Evolutionary conservation across 2,329 filamentous ascomycete species (phyloP), one percentile per base, ranked within the genome.

Genomic region (Botryotinia calthae): DNA sequence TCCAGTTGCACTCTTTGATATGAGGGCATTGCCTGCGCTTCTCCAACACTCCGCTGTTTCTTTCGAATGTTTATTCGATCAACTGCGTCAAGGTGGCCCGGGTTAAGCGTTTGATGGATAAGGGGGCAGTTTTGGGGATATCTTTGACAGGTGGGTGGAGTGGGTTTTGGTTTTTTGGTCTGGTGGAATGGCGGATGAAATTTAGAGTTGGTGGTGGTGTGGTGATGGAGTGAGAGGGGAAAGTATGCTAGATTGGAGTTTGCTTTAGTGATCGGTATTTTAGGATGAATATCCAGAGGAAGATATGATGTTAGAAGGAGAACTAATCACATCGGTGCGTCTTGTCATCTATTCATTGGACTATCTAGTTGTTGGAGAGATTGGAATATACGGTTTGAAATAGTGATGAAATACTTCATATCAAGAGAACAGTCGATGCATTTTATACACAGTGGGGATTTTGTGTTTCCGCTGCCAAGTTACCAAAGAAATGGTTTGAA

Each of bases 391-490:
- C 25, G 1, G 4, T 25, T 25, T 10, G 46, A 4, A 2, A 25
- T 25, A 6, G 4, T 25, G 22, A 48, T 51, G 46, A 22, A 51
- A 51, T 2, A 51, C 85, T 59, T 87, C 85, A 8, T 79, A 77
- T 7, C 85, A 84, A 72, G 88, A 84, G 66, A 89, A 48, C 40
- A 3, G 25, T n/a, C 54, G 3, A 28, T n/a, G 34, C 14, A 9
- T 62, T 70, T 2, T 87, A 87, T 67, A 86, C 77, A 44, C 87
- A 83, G 12, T 84, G 81, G 22, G 86, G 86, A 2, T 83, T 73
- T 74, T 73, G 69, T 42, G 75, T 84, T 4, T 78, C 76, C 10
- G 82, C 81, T 4, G 82, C 80, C 14, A 82, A 67, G 72, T 78
- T 77, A 0, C 83, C 83, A 2, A 20, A 88, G 79, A 86, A 89